phyloP scores from a whole-genome alignment of 768 basidiomycete species.

The Trametopsis cervina region DNA sequence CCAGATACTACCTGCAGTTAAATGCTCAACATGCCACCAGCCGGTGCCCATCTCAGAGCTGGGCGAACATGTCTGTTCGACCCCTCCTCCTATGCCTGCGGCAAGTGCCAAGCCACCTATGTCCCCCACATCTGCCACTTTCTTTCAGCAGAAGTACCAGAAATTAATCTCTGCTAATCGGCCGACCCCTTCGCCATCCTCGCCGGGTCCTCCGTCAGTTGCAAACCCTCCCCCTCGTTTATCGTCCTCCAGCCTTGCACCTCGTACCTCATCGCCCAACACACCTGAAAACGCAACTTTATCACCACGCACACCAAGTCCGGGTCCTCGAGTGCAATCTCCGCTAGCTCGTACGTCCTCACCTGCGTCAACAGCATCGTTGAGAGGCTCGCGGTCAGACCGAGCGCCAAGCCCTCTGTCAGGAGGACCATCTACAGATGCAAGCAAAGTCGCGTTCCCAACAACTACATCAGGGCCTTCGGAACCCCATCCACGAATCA shows the following conservation, averaged over 20 bases:
- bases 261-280: background rate
- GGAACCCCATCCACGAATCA: conserved; percentile 4
- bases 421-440: conserved; percentile 2
- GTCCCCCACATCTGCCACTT: conserved; percentile 36
- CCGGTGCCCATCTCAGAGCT: conserved; percentile 69
- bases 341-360: background rate
- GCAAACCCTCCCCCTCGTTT: background rate
- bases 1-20: conserved; percentile 73
- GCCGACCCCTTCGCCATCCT: conserved; percentile 7
- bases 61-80: conserved; percentile 69
- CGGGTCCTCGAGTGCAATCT: background rate
- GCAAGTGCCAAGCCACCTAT: conserved; percentile 27
- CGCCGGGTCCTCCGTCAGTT: background rate
- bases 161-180: conserved; percentile 28
- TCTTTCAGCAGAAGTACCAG: conserved; percentile 46
- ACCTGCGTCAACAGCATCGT: conserved; percentile 16
- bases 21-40: conserved; percentile 71
- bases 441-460: conserved; percentile 16
- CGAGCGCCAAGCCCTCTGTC: conserved; percentile 16
- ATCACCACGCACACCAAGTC: background rate
- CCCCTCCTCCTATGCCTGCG: conserved; percentile 38
- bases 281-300: background rate
- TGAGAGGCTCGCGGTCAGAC: conserved; percentile 14
- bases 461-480: conserved; percentile 12
- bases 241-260: background rate